Base-by-base conservation (phyloP, 768 basidiomycete genomes). In the Naganishia vishniacii region DNA sequence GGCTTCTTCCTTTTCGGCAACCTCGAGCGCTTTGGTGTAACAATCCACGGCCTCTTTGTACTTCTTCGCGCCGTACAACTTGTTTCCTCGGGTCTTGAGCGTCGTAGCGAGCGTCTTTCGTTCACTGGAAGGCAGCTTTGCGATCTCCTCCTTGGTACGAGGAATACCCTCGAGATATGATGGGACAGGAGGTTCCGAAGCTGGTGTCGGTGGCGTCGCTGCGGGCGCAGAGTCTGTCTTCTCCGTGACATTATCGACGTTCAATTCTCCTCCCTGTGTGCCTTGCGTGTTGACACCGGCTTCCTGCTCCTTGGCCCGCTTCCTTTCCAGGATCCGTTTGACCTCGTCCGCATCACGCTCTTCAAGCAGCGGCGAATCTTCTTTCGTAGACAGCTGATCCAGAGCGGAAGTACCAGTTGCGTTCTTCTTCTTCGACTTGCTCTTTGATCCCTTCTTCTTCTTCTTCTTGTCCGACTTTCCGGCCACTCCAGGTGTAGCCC, bases 311-410 rank as follows among this genome's bases (percentile, higher is more conserved):
- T 51, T 49, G 34, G 48, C 40, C 4, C 53, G 53, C 26, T 62
- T 41, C 32, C 45, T 37, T 25, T 58, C 63, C 48, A 56, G 32
- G 29, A 64, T 47, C 31, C 56, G 41, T 31, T 47, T 47, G 15
- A 68, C 67, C 65, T 67, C 61, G 45, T 78, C 79, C 3, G 86
- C 81, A 59, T 80, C 81, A 59, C 82, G 74, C 76, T 92, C 89
- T 81, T 93, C 89, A 49, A 94, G 77, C 44, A 94, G 80, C 41
- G 91, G 91, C 0, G 87, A 86, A 65, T 88, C 84, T 6, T 47
- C 61, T 34, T 9, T n/a, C 66, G 23, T 59, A 47, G 53, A 70
- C 11, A 56, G 34, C n/a, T 40, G 34, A 18, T 56, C 53, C 53
- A 56, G 61, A 46, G 66, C 70, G 40, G 65, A 65, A 13, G 48